phyloP scores from a whole-genome alignment of 2,329 filamentous ascomycete species.

The Achaetomium macrosporum region DNA sequence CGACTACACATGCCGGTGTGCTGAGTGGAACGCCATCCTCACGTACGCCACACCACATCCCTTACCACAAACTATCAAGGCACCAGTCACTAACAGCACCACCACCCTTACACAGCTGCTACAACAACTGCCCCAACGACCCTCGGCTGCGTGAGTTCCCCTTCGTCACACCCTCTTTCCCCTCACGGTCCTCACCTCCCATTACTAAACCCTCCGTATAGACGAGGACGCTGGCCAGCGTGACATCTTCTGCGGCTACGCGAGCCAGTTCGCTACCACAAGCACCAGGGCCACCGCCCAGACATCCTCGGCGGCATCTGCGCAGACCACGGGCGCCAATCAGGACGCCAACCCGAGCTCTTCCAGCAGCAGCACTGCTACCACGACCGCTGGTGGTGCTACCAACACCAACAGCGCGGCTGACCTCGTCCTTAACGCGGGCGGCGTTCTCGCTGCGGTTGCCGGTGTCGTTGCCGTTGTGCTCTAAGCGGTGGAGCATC shows the following conservation, averaged over 20 bases:
- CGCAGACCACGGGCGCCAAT: conserved; percentile 4
- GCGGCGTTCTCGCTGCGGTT: conserved; percentile 29
- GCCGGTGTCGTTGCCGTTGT: conserved; percentile 30
- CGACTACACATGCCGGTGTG: conserved; percentile 45
- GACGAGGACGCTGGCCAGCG: conserved; percentile 34
- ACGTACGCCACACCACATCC: conserved; percentile 36
- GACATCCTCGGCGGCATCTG: conserved; percentile 6
- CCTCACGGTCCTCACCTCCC: background rate
- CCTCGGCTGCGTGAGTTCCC: conserved; percentile 24
- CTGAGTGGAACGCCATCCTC: conserved; percentile 38
- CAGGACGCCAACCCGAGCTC: conserved; percentile 16
- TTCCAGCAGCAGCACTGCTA: conserved; percentile 15
- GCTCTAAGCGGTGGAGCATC: conserved; percentile 17
- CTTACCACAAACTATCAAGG: background rate
- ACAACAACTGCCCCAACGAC: conserved; percentile 52
- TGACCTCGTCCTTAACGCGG: conserved; percentile 27
- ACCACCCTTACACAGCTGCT: conserved; percentile 37
- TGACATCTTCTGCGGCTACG: conserved; percentile 41
- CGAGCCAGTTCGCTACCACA: conserved; percentile 37
- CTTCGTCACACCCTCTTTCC: background rate
- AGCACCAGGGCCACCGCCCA: conserved; percentile 22
- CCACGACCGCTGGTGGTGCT: conserved; percentile 7
- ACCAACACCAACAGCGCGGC: conserved; percentile 24
- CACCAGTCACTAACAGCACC: background rate
- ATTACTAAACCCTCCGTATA: background rate